Evolutionary conservation across 2,329 filamentous ascomycete species (phyloP).

Genomic region (Juglanconis oblonga): DNA sequence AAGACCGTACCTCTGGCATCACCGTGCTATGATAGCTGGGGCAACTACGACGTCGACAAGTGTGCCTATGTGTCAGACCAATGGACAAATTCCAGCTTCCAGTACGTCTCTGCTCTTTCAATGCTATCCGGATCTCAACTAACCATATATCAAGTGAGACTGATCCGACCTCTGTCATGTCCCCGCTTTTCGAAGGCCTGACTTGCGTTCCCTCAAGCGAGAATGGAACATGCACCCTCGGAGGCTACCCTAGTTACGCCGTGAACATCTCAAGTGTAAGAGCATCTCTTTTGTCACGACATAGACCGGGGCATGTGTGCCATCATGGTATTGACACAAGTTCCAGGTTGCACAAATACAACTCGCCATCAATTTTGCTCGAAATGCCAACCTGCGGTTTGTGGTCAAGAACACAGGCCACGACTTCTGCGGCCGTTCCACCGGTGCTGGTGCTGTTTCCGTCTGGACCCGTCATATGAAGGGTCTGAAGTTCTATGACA

Average conservation of each 20-base stretch:
- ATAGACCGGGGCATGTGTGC: not conserved
- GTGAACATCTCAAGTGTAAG: slow-evolving; percentile 35
- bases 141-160: not conserved
- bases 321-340: not conserved
- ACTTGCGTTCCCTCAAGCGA: slow-evolving; percentile 32
- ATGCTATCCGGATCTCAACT: not conserved
- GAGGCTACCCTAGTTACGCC: slow-evolving; percentile 40
- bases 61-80: slow-evolving; percentile 37
- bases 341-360: slow-evolving; percentile 38
- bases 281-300: not conserved
- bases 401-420: slow-evolving; percentile 53
- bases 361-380: slow-evolving; percentile 44
- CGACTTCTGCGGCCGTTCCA: slow-evolving; percentile 41
- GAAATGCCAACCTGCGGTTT: slow-evolving; percentile 44
- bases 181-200: slow-evolving; percentile 15
- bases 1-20: slow-evolving; percentile 50
- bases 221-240: slow-evolving; percentile 33
- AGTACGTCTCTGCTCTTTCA: slow-evolving; percentile 23
- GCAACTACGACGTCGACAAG: slow-evolving; percentile 38
- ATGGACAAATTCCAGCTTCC: slow-evolving; percentile 33
- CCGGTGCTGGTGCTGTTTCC: slow-evolving; percentile 35
- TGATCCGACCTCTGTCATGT: slow-evolving; percentile 13
- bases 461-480: slow-evolving; percentile 33
- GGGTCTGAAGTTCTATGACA: slow-evolving; percentile 18
- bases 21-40: slow-evolving; percentile 46